Evolutionary conservation across 352 stramenopile genomes (phyloP), one percentile per base, ranked within the genome.

Genomic region (Phytophthora ohioensis): DNA sequence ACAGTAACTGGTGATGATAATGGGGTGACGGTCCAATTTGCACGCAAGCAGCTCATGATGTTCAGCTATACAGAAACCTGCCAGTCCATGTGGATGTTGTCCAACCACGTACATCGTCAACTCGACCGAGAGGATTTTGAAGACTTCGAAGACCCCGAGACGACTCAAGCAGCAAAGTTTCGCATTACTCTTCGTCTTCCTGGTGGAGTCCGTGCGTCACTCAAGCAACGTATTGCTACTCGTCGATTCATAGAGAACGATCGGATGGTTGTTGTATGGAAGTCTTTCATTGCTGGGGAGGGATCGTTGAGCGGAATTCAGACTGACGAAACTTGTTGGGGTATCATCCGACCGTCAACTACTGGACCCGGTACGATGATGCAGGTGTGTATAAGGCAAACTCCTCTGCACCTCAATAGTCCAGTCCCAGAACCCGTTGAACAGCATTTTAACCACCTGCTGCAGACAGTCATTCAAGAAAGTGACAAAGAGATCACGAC

Each of bases 341-440:
- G 1, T 17, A 43, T 57, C 6, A 15, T 66, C 5, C 46, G 15
- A 12, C 46, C 46, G 13, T 57, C 58, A 3, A 32, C 9, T 11
- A 45, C 55, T 34, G 55, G 55, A 35, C 4, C 30, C 2, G 42
- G 41, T 21, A 62, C 55, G 13, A 32, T 39, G 21, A 11, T 53
- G 21, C 11, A 62, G 9, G 2, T 62, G 10, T 38, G 9, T 42
- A 2, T 62, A 31, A 17, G n/a, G 41, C 55, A 62, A 32, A 31
- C n/a, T 15, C 55, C 55, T 15, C 42, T 62, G 42, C 55, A 62
- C 34, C 55, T 62, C 41, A 52, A 51, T 13, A 49, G 7, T 8
- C 39, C 41, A 11, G 3, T 49, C 5, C 27, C 38, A 3, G 27
- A 38, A 10, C 8, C 10, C 7, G 7, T 12, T 4, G 27, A 10